Conservation (phyloP, 116 monocot species). For the Posidonia oceanica region DNA sequence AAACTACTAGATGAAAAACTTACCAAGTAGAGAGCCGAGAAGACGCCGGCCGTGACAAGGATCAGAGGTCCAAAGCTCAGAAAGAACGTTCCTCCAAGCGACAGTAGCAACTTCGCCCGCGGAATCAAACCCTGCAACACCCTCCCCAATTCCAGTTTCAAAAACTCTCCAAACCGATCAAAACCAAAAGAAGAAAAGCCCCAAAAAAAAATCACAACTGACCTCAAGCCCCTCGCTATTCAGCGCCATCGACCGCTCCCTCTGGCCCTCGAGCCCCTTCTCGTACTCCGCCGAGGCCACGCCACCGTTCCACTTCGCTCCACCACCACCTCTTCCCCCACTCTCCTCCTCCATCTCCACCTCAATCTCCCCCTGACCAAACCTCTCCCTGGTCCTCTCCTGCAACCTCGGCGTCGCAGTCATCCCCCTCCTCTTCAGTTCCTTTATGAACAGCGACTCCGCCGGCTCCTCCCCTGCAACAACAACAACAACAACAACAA, state of each 20-base stretch:
- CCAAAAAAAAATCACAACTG: background rate
- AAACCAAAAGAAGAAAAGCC: background rate
- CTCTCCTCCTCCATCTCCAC: constrained; percentile 15
- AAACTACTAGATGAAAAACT: constrained; percentile 12
- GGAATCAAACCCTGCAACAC: constrained; percentile 70
- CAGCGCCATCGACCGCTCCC: constrained; percentile 69
- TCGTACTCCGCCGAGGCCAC: constrained; percentile 43
- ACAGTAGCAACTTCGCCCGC: constrained; percentile 73
- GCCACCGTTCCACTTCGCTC: constrained; percentile 39
- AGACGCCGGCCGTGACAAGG: constrained; percentile 34
- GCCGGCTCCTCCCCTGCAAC: constrained; percentile 54
- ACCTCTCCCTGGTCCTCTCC: constrained; percentile 7
- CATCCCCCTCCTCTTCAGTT: constrained; percentile 82
- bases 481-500: background rate
- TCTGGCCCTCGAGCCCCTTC: constrained; percentile 27
- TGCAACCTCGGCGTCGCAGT: constrained; percentile 36
- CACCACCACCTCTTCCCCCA: constrained; percentile 2
- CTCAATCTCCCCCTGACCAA: constrained; percentile 17
- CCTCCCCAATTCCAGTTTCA: background rate
- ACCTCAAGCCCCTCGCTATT: constrained; percentile 97
- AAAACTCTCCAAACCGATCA: background rate
- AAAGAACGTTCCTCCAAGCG: constrained; percentile 83
- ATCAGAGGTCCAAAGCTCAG: constrained; percentile 80
- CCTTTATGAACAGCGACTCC: constrained; percentile 88
- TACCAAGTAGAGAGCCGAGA: constrained; percentile 65